Conservation (phyloP, 805 yeast genomes). For the Nakazawaea wyomingensis region DNA sequence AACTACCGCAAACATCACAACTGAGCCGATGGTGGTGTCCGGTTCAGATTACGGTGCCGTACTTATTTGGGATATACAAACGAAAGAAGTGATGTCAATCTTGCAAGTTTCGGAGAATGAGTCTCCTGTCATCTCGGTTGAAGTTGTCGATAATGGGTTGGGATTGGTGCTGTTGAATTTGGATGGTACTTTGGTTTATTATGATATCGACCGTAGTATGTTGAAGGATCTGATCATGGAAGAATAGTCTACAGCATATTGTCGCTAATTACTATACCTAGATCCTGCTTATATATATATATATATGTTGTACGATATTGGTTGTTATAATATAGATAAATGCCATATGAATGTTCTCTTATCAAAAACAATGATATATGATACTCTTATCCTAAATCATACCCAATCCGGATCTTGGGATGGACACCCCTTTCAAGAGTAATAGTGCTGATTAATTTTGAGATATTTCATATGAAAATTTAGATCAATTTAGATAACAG, state of each 20-base stretch:
- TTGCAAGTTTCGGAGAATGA: conserved; percentile 16
- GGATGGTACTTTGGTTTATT: conserved; percentile 20
- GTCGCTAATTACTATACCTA: not conserved
- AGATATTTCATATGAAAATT: no score
- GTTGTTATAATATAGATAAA: no score
- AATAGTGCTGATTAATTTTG: no score
- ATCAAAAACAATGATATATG: no score
- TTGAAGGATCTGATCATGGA: not conserved
- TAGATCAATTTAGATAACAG: no score
- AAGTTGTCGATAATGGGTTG: conserved; percentile 31
- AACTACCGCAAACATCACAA: conserved; percentile 23
- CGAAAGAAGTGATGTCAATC: conserved; percentile 40
- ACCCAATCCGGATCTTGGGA: no score
- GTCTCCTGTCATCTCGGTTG: conserved; percentile 38
- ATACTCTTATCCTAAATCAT: no score
- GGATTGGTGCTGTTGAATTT: conserved; percentile 27
- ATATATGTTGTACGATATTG: no score
- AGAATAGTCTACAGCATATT: no score
- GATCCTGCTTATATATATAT: no score
- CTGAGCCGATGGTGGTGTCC: conserved; percentile 42
- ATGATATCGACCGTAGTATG: not conserved
- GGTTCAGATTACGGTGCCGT: conserved; percentile 56
- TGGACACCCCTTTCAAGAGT: no score
- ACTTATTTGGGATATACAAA: conserved; percentile 63
- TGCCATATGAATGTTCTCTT: no score